Evolutionary conservation across 1,284 basidiomycete species (phyloP).

Genomic region (Apiotrichum gracile): DNA sequence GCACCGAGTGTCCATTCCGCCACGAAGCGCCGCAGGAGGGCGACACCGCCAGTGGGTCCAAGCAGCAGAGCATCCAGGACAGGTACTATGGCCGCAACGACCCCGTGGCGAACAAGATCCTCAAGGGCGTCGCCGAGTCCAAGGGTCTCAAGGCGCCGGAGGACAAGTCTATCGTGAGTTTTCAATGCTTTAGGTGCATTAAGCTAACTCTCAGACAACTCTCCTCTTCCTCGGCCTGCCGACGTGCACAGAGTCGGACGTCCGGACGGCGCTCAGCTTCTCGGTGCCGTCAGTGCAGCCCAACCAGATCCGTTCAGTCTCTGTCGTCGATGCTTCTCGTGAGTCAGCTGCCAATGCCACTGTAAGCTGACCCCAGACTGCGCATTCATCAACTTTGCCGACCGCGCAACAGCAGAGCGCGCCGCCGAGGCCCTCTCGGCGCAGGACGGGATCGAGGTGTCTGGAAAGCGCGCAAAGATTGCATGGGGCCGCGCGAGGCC

Average conservation of each 20-base stretch:
- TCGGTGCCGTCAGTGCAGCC: constrained; percentile 66
- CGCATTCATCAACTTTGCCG: constrained; percentile 91
- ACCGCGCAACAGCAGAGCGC: constrained; percentile 70
- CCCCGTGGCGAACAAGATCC: constrained; percentile 80
- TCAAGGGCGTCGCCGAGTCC: constrained; percentile 63
- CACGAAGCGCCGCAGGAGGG: constrained; percentile 78
- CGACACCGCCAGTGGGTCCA: neutral
- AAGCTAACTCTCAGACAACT: constrained; percentile 60
- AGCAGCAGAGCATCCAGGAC: constrained; percentile 83
- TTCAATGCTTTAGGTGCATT: neutral
- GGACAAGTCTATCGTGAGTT: constrained; percentile 72
- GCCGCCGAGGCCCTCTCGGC: constrained; percentile 76
- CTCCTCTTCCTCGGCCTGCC: constrained; percentile 85
- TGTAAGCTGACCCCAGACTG: constrained; percentile 55
- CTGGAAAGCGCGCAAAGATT: constrained; percentile 66
- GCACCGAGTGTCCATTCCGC: constrained; percentile 84
- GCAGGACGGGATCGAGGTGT: constrained; percentile 71
- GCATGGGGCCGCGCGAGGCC: constrained; percentile 69
- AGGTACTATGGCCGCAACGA: constrained; percentile 85
- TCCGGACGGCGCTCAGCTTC: constrained; percentile 68
- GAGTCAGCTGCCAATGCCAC: constrained; percentile 12
- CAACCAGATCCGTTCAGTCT: constrained; percentile 69
- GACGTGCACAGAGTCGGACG: constrained; percentile 62
- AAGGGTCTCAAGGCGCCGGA: constrained; percentile 85
- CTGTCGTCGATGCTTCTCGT: constrained; percentile 62